Evolutionary conservation across 192 early-diverging fungal genomes (phyloP), one percentile per base, ranked within the genome.

Genomic region (Entrophospora sp.): DNA sequence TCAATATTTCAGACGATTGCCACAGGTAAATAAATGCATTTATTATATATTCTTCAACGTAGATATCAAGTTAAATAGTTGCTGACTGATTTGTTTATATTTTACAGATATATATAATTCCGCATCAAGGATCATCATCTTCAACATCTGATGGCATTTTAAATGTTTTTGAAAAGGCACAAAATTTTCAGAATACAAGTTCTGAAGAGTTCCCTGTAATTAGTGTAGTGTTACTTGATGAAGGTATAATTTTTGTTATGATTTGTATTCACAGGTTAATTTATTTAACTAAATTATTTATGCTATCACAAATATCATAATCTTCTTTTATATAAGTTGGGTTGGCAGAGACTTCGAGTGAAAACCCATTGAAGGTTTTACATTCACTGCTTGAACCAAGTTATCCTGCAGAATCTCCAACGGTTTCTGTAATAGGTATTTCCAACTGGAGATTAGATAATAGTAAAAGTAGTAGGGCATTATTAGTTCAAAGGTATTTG

Each of bases 381-480:
- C 63, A 64, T 20, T 31, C 44, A 35, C 63, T 64, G 14, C 49
- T 64, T 7, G 63, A 64, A 52, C 63, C 63, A 13, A 52, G 49
- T 28, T 46, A 51, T 64, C 43, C 63, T n/a, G 38, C 53, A 18
- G 46, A 52, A 5, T 28, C 25, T 22, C 63, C 63, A 7, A 31
- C n/a, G 0, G 45, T 64, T 25, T 31, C 63, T 16, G 63, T 64
- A 5, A 64, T 64, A n/a, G 63, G 63, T 36, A 64, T 64, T 22
- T 53, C 45, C 45, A 64, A 64, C 51, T 64, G 63, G 63, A 20
- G 63, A 30, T 30, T 64, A 25, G 63, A 64, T 32, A 52, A 52
- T 64, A 64, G 63, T 51, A 64, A 64, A 46, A 53, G 31, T 13
- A 51, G 45, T 24, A 25, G 63, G 16, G 63, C 63, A n/a, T 40